phyloP scores from a whole-genome alignment of 2,329 filamentous ascomycete genomes.

The Colletotrichum coccodes region DNA sequence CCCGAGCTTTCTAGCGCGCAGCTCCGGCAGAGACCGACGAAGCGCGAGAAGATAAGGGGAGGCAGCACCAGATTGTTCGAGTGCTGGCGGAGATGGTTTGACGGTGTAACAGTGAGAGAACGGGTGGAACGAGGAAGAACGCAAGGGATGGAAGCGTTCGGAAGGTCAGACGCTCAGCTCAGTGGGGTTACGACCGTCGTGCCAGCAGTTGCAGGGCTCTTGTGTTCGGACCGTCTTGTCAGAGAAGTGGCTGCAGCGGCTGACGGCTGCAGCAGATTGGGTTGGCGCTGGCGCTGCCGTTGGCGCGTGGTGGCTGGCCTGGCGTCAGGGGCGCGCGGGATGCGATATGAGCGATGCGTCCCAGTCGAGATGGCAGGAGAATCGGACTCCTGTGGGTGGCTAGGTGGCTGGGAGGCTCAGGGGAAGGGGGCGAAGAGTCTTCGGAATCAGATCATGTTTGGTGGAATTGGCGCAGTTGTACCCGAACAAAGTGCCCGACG shows the following conservation, averaged over 20 bases:
- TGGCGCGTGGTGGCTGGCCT: constrained; percentile 24
- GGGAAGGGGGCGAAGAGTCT: not conserved
- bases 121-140: not conserved
- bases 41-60: not conserved
- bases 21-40: not conserved
- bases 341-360: constrained; percentile 15
- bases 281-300: constrained; percentile 21
- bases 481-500: not conserved
- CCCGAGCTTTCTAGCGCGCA: not conserved
- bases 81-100: not conserved
- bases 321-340: constrained; percentile 25
- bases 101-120: not conserved
- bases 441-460: not conserved
- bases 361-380: constrained; percentile 9
- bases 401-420: constrained; percentile 10
- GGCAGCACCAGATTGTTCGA: not conserved
- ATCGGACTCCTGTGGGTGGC: constrained; percentile 11
- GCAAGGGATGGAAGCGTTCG: not conserved
- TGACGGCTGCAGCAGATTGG: constrained; percentile 25
- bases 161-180: constrained; percentile 1
- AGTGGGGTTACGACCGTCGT: not conserved
- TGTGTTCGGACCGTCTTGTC: constrained; percentile 27
- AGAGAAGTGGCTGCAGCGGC: constrained; percentile 28
- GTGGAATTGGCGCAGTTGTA: not conserved
- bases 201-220: constrained; percentile 9